These are phyloP conservation scores for Edaphochlamys debaryana DNA, from an alignment of 139 green algal genomes.

Conservation along the genomic window DNA sequence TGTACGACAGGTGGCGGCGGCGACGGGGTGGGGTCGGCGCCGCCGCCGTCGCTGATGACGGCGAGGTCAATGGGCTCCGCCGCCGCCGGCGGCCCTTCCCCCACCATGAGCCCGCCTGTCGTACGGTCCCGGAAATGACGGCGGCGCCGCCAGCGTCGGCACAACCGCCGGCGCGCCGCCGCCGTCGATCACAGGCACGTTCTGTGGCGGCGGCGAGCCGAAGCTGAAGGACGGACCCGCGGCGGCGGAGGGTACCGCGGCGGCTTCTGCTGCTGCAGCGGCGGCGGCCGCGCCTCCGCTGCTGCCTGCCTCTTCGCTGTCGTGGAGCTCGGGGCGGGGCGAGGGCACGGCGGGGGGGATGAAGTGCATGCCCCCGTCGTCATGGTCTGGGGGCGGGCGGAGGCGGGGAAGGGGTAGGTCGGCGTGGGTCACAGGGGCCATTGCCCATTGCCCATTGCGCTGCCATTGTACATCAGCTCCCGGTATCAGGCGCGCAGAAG, in stretches of 20 bases:
- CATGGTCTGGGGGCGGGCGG: neutral
- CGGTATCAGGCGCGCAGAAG: too few relatives aligned
- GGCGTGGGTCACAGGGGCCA: too few relatives aligned
- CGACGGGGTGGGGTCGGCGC: neutral
- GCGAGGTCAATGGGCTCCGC: neutral
- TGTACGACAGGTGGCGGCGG: too few relatives aligned
- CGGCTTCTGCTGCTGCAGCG: too few relatives aligned
- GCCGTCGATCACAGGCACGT: too few relatives aligned
- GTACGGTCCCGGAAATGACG: too few relatives aligned
- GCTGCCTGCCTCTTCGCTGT: neutral
- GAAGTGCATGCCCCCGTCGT: slow-evolving; percentile 7
- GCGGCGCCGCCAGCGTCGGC: neutral
- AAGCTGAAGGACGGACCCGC: neutral
- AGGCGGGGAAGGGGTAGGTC: too few relatives aligned
- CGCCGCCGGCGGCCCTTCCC: too few relatives aligned
- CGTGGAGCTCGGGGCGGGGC: neutral
- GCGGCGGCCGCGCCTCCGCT: too few relatives aligned
- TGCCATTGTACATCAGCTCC: too few relatives aligned
- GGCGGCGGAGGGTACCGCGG: slow-evolving; percentile 1
- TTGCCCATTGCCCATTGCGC: too few relatives aligned
- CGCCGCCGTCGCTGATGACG: neutral
- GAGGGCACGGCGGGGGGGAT: slow-evolving; percentile 22
- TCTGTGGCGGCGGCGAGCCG: neutral
- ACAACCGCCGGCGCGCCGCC: too few relatives aligned
- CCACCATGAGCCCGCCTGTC: neutral